Evolutionary conservation across 768 basidiomycete genomes (phyloP), one percentile per base, ranked within the genome.

Genomic region (Pleurotus cornucopiae): DNA sequence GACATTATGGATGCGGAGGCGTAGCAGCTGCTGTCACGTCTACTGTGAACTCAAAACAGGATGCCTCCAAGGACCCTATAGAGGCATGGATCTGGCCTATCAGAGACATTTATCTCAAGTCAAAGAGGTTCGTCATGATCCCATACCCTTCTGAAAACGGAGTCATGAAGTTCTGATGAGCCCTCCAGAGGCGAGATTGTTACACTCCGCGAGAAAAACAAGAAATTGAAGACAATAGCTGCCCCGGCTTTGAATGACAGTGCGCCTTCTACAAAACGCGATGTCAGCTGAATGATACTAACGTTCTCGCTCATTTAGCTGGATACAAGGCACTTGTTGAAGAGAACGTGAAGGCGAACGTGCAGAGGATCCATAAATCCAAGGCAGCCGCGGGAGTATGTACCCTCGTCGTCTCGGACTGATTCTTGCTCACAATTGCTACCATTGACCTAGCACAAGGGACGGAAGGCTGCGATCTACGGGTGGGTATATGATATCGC

Each of bases 341-440:
- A 62, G 80, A 78, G 65, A 84, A 82, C 64, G 80, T 78, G 38
- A 74, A 70, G 64, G 49, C 71, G 37, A 73, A 73, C 53, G 76
- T 79, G 13, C 66, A 68, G 44, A 71, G 69, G 39, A 41, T 53
- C 9, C 12, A 37, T 18, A 14, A 41, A 25, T 16, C 51, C 7
- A 20, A 41, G 9, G 18, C 21, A 2, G 34, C 39, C n/a, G 12
- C 14, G 2, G 39, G 13, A n/a, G 38, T 16, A 12, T 7, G 18
- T 25, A 21, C 46, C 23, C 5, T 18, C 20, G 12, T 23, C 2
- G 14, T 6, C 46, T 53, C 38, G n/a, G 20, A 6, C 3, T 20
- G 18, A 40, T 21, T 43, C n/a, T 18, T 52, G n/a, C 4, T 52
- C 20, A 9, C 3, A 37, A 4, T 2, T 16, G 4, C 23, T 26